phyloP scores from a whole-genome alignment of 208 protist species.

The Acanthamoeba royreba region DNA sequence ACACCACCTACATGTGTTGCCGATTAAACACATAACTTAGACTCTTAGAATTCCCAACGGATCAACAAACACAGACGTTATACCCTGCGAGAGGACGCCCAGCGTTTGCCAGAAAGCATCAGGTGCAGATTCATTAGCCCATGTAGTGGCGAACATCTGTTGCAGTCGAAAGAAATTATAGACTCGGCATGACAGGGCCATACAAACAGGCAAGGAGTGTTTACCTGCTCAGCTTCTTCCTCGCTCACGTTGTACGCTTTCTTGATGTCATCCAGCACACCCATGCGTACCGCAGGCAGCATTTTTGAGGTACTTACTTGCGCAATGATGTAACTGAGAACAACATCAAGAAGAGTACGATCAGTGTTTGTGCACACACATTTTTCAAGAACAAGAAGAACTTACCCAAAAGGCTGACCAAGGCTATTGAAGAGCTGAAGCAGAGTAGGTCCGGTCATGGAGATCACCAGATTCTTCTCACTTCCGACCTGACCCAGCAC shows the following conservation, averaged over 20 bases:
- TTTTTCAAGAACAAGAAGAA: neutral
- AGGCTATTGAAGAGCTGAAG: neutral
- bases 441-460: neutral
- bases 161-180: no score
- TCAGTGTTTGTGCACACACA: no score
- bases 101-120: neutral
- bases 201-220: no score
- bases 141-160: neutral
- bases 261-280: neutral
- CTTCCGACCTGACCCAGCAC: neutral
- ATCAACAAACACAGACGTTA: no score
- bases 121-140: neutral
- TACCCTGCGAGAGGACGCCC: neutral
- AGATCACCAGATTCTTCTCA: neutral
- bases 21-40: no score
- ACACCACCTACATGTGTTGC: neutral
- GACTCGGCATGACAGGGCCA: no score
- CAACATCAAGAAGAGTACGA: no score
- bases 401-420: neutral
- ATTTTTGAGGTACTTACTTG: neutral
- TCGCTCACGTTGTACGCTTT: neutral
- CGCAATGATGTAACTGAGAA: neutral
- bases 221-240: neutral
- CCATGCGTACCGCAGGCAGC: neutral
- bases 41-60: no score